Evolutionary conservation across 805 yeast species (phyloP), one percentile per base, ranked within the genome.

Genomic region (Clavispora asparagi): DNA sequence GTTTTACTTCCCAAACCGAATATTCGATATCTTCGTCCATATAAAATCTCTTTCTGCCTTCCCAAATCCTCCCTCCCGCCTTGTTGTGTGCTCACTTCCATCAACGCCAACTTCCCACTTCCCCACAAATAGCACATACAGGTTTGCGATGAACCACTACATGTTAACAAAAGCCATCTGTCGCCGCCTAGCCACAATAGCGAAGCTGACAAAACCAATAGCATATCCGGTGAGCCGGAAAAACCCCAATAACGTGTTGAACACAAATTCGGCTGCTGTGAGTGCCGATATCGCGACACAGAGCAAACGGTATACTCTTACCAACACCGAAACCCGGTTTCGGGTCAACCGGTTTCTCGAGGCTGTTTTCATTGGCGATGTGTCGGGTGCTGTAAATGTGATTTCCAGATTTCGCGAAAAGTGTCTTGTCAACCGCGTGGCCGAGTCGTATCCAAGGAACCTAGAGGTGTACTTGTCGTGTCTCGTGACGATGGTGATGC

Each of bases 261-360:
- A 53, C 17, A 41, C 48, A 11, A 44, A 43, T n/a, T 46, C 42
- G 16, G 16, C 6, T 3, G 16, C 29, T 2, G 37, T 51, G n/a
- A 33, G 33, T 16, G 17, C 32, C 7, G 43, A 45, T 3, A 27
- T 51, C 2, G 41, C 35, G 4, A 40, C 36, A 10, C 41, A 33
- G 17, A 40, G 33, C 25, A 30, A 36, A 26, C 37, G 23, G 33
- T 13, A 41, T 6, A 39, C 37, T 16, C 42, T 47, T n/a, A 17
- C 46, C 13, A 45, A 45, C 37, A 41, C 39, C 19, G 52, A 45
- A 6, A 41, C 44, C 17, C 44, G 49, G 14, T 27, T 43, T 10
- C 49, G 48, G 12, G 47, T 55, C 31, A 51, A 51, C 43, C 50
- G 40, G 4, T 51, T 55, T 39, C 50, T 55, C 23, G 46, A 48